phyloP scores from a whole-genome alignment of 345 rosid genomes.

The Murraya paniculata region DNA sequence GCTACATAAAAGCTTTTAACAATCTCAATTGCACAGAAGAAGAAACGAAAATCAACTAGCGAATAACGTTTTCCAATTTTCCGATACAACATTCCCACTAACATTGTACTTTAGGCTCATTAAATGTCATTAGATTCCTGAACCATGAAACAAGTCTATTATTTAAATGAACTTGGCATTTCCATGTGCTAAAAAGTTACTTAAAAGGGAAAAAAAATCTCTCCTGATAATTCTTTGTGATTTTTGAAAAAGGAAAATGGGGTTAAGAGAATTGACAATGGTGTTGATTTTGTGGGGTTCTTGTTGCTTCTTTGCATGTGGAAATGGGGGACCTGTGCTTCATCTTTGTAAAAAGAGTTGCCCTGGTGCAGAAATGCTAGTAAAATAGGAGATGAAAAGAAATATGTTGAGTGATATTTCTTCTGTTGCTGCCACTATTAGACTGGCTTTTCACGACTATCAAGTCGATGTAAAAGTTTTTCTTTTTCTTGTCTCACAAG shows the following conservation, averaged over 20 bases:
- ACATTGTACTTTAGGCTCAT: no score
- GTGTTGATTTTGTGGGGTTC: neutral
- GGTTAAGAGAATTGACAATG: neutral
- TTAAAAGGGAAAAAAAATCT: neutral
- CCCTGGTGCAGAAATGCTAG: neutral
- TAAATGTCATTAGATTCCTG: neutral
- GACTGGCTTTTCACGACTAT: constrained; percentile 9
- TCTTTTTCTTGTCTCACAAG: no score
- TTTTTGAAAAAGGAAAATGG: neutral
- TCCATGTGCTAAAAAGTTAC: neutral
- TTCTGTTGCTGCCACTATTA: constrained; percentile 1
- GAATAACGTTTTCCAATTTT: no score
- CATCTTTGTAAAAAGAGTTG: neutral
- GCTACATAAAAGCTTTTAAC: no score
- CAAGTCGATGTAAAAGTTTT: constrained; percentile 2
- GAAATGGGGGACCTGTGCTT: neutral
- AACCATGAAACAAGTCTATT: neutral
- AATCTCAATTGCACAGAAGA: no score
- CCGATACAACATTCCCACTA: no score
- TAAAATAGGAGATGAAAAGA: neutral
- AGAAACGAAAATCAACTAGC: no score
- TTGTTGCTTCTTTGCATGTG: neutral
- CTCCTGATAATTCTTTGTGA: no score
- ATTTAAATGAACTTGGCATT: neutral
- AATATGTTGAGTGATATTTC: neutral